Base-by-base conservation (phyloP, 2,329 filamentous ascomycete species). In the Clonostachys rhizophaga region DNA sequence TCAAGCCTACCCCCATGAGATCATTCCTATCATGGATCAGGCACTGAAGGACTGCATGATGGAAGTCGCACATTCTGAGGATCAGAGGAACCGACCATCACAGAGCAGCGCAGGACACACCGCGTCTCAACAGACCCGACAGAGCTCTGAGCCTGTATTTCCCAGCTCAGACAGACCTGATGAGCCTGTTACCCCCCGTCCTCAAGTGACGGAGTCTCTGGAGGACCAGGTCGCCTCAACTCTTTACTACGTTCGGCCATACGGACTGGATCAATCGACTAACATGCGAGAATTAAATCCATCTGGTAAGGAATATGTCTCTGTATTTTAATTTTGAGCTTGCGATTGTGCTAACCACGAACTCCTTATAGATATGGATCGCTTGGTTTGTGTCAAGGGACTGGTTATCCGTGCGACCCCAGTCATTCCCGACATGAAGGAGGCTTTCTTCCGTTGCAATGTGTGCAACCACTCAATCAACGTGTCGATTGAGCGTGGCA, bases 391-490 rank as follows among this genome's bases (percentile, higher is more conserved):
- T 54, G 86, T 99, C 68, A 99, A 97, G 69, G 94, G 94, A 42
- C 77, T 99, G 14, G 94, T 99, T 50, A 99, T 99, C 59, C 85
- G 94, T 52, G 88, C 94, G 4, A 97, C 94, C 0, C 91, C 94
- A 1, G 89, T 99, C 54, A 97, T 99, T 54, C 94, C 94, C 1
- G 94, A 99, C 59, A 99, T 99, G 95, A 96, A 95, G 70, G 89
- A 96, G 63, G 94, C 94, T 1, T 96, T 96, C 71, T 99, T 99
- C 81, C 87, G 89, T 53, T 99, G 94, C 70, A 89, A 90, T 49
- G 83, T 92, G 24, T 99, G 94, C 69, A 90, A 91, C 59, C 90
- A 96, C 67, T 92, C 89, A 5, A 83, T 95, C 51, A 89, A 87
- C 52, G 90, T 96, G 47, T 87, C 91, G 48, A 87, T 99, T 58